phyloP scores from a whole-genome alignment of 2,329 filamentous ascomycete genomes.

The Phaeoacremonium minimum region DNA sequence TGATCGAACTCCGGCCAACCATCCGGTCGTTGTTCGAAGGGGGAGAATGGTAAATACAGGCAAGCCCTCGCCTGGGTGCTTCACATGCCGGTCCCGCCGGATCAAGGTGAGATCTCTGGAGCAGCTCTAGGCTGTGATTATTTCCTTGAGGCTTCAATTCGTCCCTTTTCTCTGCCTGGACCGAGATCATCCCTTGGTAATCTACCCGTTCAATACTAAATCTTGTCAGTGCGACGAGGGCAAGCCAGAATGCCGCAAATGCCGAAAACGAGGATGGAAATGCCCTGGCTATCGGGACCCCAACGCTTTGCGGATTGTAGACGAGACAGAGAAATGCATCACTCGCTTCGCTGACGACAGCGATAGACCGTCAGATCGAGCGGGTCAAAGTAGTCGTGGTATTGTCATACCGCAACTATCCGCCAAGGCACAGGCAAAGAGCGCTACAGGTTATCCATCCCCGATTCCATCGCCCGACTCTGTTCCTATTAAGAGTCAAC shows the following conservation, averaged over 20 bases:
- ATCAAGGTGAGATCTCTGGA: conserved; percentile 9
- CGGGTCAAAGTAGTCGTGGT: neutral
- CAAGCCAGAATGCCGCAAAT: conserved; percentile 11
- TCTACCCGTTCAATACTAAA: too few species aligned
- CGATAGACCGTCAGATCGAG: conserved; percentile 1
- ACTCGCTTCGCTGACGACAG: conserved; percentile 9
- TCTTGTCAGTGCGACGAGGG: conserved; percentile 11
- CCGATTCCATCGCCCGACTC: conserved; percentile 4
- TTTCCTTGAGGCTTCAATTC: neutral
- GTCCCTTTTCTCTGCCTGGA: neutral
- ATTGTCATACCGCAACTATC: conserved; percentile 1
- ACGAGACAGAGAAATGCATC: conserved; percentile 11
- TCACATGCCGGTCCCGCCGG: conserved; percentile 9
- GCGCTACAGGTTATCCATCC: conserved; percentile 6
- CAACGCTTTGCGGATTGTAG: conserved; percentile 10
- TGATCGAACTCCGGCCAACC: too few species aligned
- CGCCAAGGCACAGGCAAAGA: neutral
- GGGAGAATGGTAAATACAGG: conserved; percentile 11
- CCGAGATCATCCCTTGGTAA: neutral
- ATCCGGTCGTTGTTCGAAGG: too few species aligned
- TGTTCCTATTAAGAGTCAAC: neutral
- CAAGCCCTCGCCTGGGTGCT: conserved; percentile 11
- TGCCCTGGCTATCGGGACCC: conserved; percentile 11
- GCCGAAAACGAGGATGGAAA: conserved; percentile 10
- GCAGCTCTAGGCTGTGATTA: neutral